Percentiles rank a stretch among this genome's conserved stretches.
These are phyloP conservation scores for Cymodocea nodosa DNA, from an alignment of 116 monocot species.

Conservation along the genomic window DNA sequence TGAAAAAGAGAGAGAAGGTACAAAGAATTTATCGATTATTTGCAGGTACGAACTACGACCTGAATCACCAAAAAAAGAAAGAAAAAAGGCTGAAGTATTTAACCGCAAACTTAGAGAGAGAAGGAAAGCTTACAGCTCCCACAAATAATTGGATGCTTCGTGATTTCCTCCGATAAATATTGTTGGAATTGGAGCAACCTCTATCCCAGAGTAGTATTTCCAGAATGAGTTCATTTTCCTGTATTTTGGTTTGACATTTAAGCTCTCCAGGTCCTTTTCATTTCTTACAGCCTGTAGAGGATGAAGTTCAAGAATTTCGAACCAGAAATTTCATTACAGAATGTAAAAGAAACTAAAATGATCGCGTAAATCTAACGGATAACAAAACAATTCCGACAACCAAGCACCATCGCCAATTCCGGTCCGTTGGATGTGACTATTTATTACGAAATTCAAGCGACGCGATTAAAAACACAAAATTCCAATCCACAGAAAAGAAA, in stretches of 20 bases:
- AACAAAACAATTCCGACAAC: no score
- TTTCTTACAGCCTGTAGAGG: conserved; percentile 78
- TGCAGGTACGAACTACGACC: no score
- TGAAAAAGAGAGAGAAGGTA: no score
- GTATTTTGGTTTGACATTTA: conserved; percentile 54
- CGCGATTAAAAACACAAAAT: no score
- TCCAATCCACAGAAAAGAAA: no score
- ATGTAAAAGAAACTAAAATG: neutral
- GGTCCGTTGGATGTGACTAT: no score
- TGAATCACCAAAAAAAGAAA: no score
- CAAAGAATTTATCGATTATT: no score
- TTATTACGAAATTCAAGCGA: no score
- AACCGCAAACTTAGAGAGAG: neutral
- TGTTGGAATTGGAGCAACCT: conserved; percentile 66
- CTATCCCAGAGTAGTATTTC: conserved; percentile 94
- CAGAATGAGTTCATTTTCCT: conserved; percentile 75
- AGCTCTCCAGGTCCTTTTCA: conserved; percentile 32
- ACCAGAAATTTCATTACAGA: neutral
- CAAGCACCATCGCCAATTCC: no score
- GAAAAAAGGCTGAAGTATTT: neutral
- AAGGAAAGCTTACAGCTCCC: conserved; percentile 76
- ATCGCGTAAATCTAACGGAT: neutral
- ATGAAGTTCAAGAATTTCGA: neutral
- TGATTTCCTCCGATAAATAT: conserved; percentile 96
- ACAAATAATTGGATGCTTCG: conserved; percentile 91